Evolutionary conservation across 352 stramenopile genomes (phyloP), one percentile per base, ranked within the genome.

Genomic region (Pelagophyceae sp.): DNA sequence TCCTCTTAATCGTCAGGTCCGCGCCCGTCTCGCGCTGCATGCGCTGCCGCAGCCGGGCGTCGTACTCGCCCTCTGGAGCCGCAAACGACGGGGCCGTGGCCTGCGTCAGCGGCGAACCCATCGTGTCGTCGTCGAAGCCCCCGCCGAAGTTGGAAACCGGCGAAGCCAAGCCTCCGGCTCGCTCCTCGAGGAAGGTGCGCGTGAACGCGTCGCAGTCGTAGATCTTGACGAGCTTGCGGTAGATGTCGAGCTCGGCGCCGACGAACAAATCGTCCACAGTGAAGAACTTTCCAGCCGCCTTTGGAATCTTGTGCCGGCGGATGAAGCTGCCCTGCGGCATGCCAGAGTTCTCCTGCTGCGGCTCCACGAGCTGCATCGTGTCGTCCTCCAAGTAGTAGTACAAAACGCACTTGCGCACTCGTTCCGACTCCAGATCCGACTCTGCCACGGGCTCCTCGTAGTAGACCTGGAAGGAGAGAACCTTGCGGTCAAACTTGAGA

Each of bases 11-110:
- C 1, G 35, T 58, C 38, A 78, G 82, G 69, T 80, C 78, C 0
- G 84, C 78, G 32, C 84, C 92, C 20, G 90, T 96, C 79, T 97
- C 92, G 38, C 91, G 88, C 33, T 87, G 88, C 93, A 97, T 96
- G 27, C 20, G 27, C 2, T n/a, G n/a, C n/a, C n/a, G n/a, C n/a
- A n/a, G n/a, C n/a, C n/a, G n/a, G n/a, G n/a, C n/a, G n/a, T n/a
- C n/a, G n/a, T n/a, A n/a, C n/a, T n/a, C n/a, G n/a, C n/a, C n/a
- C n/a, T n/a, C n/a, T n/a, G n/a, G n/a, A n/a, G n/a, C n/a, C n/a
- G n/a, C n/a, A n/a, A n/a, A n/a, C n/a, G n/a, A n/a, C n/a, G n/a
- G n/a, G n/a, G n/a, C n/a, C n/a, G n/a, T n/a, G n/a, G n/a, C n/a
- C 19, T 88, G 75, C 29, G 85, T 77, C 17, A 90, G 80, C 72